Base-by-base conservation (phyloP, 2,329 filamentous ascomycete species). In the Paradendryphiella salina region DNA sequence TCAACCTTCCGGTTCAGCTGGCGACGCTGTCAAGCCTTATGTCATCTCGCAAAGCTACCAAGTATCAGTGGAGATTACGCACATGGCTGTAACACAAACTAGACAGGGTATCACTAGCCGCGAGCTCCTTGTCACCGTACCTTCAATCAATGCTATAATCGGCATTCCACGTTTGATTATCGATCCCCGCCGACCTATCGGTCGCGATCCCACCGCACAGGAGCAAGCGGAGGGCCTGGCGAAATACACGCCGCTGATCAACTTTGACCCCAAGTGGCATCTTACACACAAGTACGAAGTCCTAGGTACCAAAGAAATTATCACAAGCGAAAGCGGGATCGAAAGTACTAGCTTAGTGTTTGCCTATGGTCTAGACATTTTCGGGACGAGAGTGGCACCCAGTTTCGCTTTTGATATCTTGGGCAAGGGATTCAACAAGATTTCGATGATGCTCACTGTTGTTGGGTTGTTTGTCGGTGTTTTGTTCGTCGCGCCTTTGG, bases 341-440 rank as follows among this genome's bases (percentile, higher is more conserved):
- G 94, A 99, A 77, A 96, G 92, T 75, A 97, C 94, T 1, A 93
- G 88, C 64, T 73, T 97, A 47, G 82, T 99, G 10, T 87, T 96
- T 65, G 91, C 90, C 0, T 96, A 88, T 66, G 94, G 94, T 3
- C 72, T 90, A 11, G 94, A 99, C 71, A 77, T 97, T 1, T 99
- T 95, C 60, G 91, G 89, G 11, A 93, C 91, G 1, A 80, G 91
- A 44, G 83, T 95, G 9, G 84, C 87, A n/a, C 94, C 94, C 0
- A 96, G 90, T 73, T 85, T 88, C 63, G 83, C 88, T 13, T 99
- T 99, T 73, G 94, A 99, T 75, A 85, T 97, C 34, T 77, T 99
- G 13, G 94, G 91, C 56, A 94, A 91, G 75, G 89, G 90, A 2
- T 99, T 99, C 74, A 94, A 93, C 71, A 96, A 96, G 79, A 70